Conservation (phyloP, 176 grass and related monocot genomes). For the Pharus latifolius region DNA sequence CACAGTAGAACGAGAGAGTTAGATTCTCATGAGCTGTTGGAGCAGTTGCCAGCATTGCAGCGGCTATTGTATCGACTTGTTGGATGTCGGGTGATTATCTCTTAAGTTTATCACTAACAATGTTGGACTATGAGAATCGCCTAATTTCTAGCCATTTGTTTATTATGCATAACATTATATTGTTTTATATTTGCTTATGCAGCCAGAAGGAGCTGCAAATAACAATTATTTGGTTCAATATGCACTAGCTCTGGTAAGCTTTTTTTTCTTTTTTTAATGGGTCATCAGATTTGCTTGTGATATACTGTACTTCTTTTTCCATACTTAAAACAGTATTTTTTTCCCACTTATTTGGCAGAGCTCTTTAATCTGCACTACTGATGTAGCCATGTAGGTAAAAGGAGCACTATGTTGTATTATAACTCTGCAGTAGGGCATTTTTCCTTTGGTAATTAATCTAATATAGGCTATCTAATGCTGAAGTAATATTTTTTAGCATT, state of each 20-base stretch:
- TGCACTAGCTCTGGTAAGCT: slow-evolving; percentile 88
- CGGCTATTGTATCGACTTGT: slow-evolving; percentile 95
- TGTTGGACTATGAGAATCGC: not conserved
- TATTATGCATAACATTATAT: not conserved
- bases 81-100: slow-evolving; percentile 66
- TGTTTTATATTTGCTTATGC: not conserved
- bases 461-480: too few species aligned
- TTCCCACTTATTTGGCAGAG: not conserved
- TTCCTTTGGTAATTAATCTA: too few species aligned
- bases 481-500: not conserved
- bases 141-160: not conserved
- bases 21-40: slow-evolving; percentile 74
- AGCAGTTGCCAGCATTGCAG: slow-evolving; percentile 93
- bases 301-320: not conserved
- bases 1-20: slow-evolving; percentile 86
- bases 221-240: slow-evolving; percentile 95
- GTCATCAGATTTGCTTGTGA: not conserved
- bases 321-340: not conserved
- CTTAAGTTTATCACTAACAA: not conserved
- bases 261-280: slow-evolving; percentile 6
- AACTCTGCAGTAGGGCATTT: not conserved
- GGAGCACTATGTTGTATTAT: not conserved
- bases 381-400: not conserved
- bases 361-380: not conserved
- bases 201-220: slow-evolving; percentile 91